Conservation (phyloP, 805 yeast species). For the Zygotorulaspora danielsina region DNA sequence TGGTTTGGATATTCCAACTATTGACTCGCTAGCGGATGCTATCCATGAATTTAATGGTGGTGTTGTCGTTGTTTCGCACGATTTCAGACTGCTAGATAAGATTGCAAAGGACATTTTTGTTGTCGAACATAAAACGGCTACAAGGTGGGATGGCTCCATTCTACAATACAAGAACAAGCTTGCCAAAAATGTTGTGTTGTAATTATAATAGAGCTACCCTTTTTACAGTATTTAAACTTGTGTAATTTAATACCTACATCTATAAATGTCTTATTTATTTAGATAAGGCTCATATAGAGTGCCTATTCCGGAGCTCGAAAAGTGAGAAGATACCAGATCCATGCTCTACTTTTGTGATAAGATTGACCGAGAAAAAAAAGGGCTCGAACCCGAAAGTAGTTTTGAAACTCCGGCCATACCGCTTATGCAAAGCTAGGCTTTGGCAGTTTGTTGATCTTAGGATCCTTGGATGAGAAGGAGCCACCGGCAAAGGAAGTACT, state of each 20-base stretch:
- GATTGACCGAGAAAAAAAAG: slow-evolving; percentile 6
- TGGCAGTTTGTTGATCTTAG: slow-evolving; percentile 32
- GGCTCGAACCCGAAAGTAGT: slow-evolving; percentile 2
- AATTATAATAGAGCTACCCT: slow-evolving; percentile 20
- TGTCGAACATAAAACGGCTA: slow-evolving; percentile 91
- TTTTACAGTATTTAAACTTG: not conserved
- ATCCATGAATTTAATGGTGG: slow-evolving; percentile 95
- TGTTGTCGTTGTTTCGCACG: slow-evolving; percentile 97
- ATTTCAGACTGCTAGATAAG: slow-evolving; percentile 94
- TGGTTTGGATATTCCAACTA: slow-evolving; percentile 97
- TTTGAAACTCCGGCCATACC: not conserved
- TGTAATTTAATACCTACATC: slow-evolving; percentile 2
- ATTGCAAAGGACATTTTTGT: slow-evolving; percentile 97
- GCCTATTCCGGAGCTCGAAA: too few relatives aligned
- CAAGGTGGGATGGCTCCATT: slow-evolving; percentile 93
- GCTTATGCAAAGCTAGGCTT: slow-evolving; percentile 33
- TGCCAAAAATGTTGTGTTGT: slow-evolving; percentile 83
- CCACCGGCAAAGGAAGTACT: slow-evolving; percentile 33
- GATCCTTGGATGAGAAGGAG: slow-evolving; percentile 34
- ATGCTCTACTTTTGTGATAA: too few relatives aligned
- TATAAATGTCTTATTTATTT: too few relatives aligned
- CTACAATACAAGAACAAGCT: slow-evolving; percentile 89
- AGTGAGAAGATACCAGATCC: slow-evolving; percentile 18
- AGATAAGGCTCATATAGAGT: too few relatives aligned
- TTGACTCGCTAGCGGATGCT: slow-evolving; percentile 96